Conservation (phyloP, 306 rosid genomes). For the Medicago lupulina region DNA sequence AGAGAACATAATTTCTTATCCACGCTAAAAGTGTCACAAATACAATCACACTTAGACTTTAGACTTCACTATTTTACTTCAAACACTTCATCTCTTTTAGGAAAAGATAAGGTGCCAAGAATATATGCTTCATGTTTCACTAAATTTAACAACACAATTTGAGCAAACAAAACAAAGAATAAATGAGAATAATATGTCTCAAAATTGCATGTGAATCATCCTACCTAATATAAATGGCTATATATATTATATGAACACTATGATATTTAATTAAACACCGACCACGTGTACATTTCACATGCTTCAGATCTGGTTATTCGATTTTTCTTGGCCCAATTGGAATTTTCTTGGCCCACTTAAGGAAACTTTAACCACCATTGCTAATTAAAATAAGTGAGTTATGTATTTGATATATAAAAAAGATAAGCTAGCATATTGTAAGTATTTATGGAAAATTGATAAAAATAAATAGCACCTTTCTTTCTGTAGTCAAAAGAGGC, state of each 20-base stretch:
- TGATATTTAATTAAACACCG: slow-evolving; percentile 30
- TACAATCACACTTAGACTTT: background rate
- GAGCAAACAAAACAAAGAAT: slow-evolving; percentile 33
- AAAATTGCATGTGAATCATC: slow-evolving; percentile 41
- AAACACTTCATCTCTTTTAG: slow-evolving; percentile 13
- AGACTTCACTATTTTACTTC: slow-evolving; percentile 6
- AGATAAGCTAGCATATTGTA: background rate
- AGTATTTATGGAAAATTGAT: background rate
- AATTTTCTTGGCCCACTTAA: slow-evolving; percentile 36
- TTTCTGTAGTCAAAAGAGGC: slow-evolving; percentile 45
- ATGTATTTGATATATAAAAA: background rate
- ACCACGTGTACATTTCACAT: slow-evolving; percentile 39
- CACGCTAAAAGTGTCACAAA: slow-evolving; percentile 3
- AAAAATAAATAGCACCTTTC: slow-evolving; percentile 13
- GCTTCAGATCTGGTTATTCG: background rate
- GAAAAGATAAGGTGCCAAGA: slow-evolving; percentile 40
- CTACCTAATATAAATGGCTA: slow-evolving; percentile 21
- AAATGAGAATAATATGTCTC: slow-evolving; percentile 41
- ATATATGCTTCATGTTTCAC: slow-evolving; percentile 42
- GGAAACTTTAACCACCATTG: slow-evolving; percentile 27
- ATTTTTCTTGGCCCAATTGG: slow-evolving; percentile 18
- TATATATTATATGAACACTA: slow-evolving; percentile 14
- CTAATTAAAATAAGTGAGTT: slow-evolving; percentile 26
- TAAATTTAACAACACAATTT: slow-evolving; percentile 14
- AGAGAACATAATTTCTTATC: slow-evolving; percentile 28